Base-by-base conservation (phyloP, 2,329 filamentous ascomycete genomes). In the Penicillium sp. region DNA sequence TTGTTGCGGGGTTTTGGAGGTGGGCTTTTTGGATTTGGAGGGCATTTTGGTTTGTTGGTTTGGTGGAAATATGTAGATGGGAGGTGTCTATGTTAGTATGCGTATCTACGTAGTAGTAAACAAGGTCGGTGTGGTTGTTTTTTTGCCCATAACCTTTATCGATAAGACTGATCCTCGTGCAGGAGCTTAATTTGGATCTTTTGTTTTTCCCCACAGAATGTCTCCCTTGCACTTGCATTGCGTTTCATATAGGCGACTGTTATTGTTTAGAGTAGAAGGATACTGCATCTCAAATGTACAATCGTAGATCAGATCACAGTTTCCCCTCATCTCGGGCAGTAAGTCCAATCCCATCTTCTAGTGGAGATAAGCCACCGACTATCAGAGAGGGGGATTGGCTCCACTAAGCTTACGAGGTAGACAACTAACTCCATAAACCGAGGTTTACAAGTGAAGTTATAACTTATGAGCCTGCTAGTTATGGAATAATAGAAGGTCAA, bases 1-100 rank as follows among this genome's bases (percentile, higher is more conserved):
- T 35, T 18, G 53, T 37, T 52, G 30, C 7, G 42, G 30, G 7
- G 42, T 13, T 56, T 56, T 59, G 34, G 45, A 36, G 12, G 49
- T 43, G 16, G 55, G 41, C 11, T 54, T 55, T 48, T 60, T 60
- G 11, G 49, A 38, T 48, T 59, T 60, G 11, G 48, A 45, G n/a
- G 35, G 46, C 33, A 50, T 50, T 44, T 49, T 52, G n/a, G 18
- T 6, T 18, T 34, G 19, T 22, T 3, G 19, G 3, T 5, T 22
- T 22, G 19, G 5, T 22, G 19, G 5, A 22, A 22, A 5, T 22
- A 22, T 22, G 19, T 22, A 22, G 19, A 25, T 25, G 22, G 22
- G 7, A 25, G 22, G 22, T 22, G 22, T 25, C 22, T 25, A 14
- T 38, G n/a, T 34, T n/a, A 14, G 18, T 33, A 44, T 52, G 3